A percentile compares a stretch with the other conserved stretches of the same genome.
These are phyloP conservation scores for Termitomyces sp. DNA, from an alignment of 768 basidiomycete genomes.

Conservation along the genomic window DNA sequence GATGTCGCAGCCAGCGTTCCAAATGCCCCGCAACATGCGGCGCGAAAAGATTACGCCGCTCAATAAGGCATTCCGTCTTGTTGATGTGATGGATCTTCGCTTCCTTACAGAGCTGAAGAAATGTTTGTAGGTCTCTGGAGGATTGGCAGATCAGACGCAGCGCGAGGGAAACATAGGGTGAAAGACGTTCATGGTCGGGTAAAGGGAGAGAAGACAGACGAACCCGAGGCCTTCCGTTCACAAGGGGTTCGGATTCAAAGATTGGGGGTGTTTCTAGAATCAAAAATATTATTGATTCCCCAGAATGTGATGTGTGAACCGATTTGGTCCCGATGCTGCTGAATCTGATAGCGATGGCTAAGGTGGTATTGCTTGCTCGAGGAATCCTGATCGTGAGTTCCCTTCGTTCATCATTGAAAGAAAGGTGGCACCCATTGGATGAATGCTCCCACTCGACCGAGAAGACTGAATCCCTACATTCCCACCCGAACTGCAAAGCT, in stretches of 20 bases:
- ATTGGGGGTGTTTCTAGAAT: conserved; percentile 37
- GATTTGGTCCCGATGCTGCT: conserved; percentile 40
- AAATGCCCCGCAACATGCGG: conserved; percentile 25
- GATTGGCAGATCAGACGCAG: conserved; percentile 46
- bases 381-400: conserved; percentile 40
- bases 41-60: conserved; percentile 43
- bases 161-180: conserved; percentile 49
- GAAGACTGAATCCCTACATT: conserved; percentile 52
- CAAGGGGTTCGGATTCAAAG: conserved; percentile 26
- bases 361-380: conserved; percentile 14
- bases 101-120: conserved; percentile 32
- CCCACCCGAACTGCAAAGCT: conserved; percentile 57
- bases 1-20: conserved; percentile 25
- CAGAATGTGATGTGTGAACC: conserved; percentile 26
- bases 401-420: conserved; percentile 40
- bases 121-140: conserved; percentile 28
- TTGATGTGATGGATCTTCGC: conserved; percentile 35
- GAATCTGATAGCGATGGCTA: conserved; percentile 40
- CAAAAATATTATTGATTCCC: conserved; percentile 38
- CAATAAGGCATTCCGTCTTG: conserved; percentile 35
- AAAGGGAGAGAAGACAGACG: conserved; percentile 38
- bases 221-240: conserved; percentile 20
- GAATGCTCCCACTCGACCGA: conserved; percentile 56
- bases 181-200: conserved; percentile 37
- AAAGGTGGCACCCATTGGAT: conserved; percentile 25